These are phyloP conservation scores for California macrophylla DNA, from an alignment of 441 rosid species.

Conservation along the genomic window DNA sequence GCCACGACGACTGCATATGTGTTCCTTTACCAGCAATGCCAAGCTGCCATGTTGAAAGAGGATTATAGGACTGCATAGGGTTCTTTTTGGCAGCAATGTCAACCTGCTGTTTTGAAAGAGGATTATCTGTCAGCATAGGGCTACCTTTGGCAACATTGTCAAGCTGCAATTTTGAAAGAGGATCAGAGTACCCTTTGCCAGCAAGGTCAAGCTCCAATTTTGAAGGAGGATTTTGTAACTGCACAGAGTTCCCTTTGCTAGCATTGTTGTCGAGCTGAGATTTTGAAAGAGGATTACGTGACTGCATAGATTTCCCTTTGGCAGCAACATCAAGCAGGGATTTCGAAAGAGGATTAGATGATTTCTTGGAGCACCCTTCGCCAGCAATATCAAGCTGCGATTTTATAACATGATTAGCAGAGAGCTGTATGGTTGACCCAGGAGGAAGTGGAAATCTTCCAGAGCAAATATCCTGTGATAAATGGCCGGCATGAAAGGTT, in stretches of 20 bases:
- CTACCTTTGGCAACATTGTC: neutral
- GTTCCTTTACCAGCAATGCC: neutral
- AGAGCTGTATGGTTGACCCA: conserved; percentile 1
- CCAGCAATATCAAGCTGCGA: neutral
- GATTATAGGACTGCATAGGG: neutral
- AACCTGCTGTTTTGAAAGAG: neutral
- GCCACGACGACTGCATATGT: conserved; percentile 3
- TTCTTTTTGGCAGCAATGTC: neutral
- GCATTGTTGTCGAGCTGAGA: neutral
- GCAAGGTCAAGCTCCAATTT: neutral
- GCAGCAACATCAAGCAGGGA: neutral
- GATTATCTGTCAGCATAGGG: neutral
- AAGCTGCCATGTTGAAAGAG: neutral
- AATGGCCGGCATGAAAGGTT: neutral
- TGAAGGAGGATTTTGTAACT: neutral
- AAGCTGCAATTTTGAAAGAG: neutral
- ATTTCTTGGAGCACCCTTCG: neutral
- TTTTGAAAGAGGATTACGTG: neutral
- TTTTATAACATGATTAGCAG: neutral
- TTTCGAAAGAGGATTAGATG: neutral
- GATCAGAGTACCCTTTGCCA: neutral
- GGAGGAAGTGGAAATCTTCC: neutral
- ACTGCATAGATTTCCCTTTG: neutral
- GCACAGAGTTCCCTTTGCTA: neutral
- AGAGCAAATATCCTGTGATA: conserved; percentile 1